Evolutionary conservation across 495 filamentous ascomycete species (phyloP).

Genomic region (Penicillium antarcticum): DNA sequence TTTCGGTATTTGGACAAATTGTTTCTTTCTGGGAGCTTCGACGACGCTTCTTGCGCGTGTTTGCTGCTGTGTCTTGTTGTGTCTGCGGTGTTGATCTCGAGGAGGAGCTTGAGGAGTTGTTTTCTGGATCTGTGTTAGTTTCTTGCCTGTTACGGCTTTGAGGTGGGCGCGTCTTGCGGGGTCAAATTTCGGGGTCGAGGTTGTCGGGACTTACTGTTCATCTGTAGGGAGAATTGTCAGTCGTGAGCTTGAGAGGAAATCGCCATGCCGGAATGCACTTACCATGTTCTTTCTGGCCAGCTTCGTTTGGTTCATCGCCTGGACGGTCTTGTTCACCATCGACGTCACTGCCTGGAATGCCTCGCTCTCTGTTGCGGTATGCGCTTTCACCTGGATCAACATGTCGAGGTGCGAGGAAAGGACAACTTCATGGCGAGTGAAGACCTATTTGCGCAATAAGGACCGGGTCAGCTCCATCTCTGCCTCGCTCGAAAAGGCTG

Average conservation of each 20-base stretch:
- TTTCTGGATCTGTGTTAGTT: background rate
- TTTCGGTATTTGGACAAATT: background rate
- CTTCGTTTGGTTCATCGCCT: slow-evolving; percentile 34
- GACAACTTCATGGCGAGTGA: slow-evolving; percentile 32
- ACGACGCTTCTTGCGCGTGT: slow-evolving; percentile 4
- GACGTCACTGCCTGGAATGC: slow-evolving; percentile 24
- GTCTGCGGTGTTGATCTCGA: background rate
- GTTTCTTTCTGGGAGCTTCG: background rate
- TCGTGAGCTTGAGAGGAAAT: background rate
- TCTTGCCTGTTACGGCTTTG: background rate
- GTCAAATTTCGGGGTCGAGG: background rate
- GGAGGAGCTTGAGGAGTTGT: background rate
- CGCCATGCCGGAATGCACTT: slow-evolving; percentile 5
- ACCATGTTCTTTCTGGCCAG: slow-evolving; percentile 33
- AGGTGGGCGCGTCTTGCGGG: background rate
- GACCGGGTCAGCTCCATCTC: background rate
- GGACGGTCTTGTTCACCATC: slow-evolving; percentile 38
- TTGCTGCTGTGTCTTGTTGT: slow-evolving; percentile 1
- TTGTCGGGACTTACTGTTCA: slow-evolving; percentile 18
- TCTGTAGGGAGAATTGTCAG: slow-evolving; percentile 9
- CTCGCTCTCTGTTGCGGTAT: slow-evolving; percentile 20
- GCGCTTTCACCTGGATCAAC: slow-evolving; percentile 25
- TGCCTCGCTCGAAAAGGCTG: background rate
- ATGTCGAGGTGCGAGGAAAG: slow-evolving; percentile 35
- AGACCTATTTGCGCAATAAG: slow-evolving; percentile 19